Evolutionary conservation across 352 stramenopile genomes (phyloP).

Genomic region (Phytophthora ramorum): DNA sequence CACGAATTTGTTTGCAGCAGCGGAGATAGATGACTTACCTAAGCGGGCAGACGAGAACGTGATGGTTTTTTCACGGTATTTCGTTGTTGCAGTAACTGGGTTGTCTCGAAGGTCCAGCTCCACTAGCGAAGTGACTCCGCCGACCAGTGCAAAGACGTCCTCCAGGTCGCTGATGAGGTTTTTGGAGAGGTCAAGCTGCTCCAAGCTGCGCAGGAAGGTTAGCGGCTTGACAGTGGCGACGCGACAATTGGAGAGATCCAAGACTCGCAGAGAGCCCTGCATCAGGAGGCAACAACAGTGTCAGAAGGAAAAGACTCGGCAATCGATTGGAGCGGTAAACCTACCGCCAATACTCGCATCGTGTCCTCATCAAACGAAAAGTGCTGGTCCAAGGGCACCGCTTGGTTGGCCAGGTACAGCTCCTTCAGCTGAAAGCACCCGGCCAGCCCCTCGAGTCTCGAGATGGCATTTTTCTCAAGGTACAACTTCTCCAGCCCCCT

Average conservation of each 20-base stretch:
- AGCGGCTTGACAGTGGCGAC: slow-evolving; percentile 43
- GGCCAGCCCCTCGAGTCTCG: slow-evolving; percentile 57
- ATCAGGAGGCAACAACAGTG: background rate
- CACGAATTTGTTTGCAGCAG: background rate
- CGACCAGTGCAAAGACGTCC: slow-evolving; percentile 70
- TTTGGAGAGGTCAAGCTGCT: slow-evolving; percentile 71
- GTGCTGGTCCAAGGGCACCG: slow-evolving; percentile 18
- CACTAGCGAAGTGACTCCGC: slow-evolving; percentile 45
- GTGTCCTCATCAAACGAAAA: slow-evolving; percentile 62
- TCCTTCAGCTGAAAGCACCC: slow-evolving; percentile 48
- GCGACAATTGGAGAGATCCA: slow-evolving; percentile 71
- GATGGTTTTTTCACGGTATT: slow-evolving; percentile 80
- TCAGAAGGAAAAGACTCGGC: background rate
- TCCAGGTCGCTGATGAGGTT: slow-evolving; percentile 73
- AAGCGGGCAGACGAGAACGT: slow-evolving; percentile 72
- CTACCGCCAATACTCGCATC: slow-evolving; percentile 52
- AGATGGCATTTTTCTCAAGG: slow-evolving; percentile 72
- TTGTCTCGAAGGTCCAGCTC: slow-evolving; percentile 75
- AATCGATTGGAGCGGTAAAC: background rate
- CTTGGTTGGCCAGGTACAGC: slow-evolving; percentile 74
- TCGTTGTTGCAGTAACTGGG: slow-evolving; percentile 51
- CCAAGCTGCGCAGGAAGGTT: slow-evolving; percentile 43
- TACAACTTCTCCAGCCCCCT: slow-evolving; percentile 74
- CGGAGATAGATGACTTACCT: slow-evolving; percentile 27
- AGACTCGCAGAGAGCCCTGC: slow-evolving; percentile 59